phyloP scores from a whole-genome alignment of 306 rosid genomes.

The Purshia tridentata region DNA sequence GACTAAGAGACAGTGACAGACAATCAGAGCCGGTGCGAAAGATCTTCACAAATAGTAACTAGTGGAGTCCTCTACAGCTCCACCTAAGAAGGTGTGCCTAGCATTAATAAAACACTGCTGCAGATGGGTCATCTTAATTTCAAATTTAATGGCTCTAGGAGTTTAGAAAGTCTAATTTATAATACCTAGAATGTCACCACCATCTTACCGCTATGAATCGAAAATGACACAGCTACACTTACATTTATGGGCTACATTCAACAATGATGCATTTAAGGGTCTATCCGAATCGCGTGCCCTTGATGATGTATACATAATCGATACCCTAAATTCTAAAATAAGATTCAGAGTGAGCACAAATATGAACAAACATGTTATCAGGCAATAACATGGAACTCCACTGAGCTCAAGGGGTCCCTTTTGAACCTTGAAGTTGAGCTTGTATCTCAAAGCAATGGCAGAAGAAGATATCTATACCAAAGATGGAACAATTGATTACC shows the following conservation, averaged over 20 bases:
- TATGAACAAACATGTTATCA: not conserved
- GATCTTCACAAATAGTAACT: no score
- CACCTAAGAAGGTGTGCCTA: not conserved
- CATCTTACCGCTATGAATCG: not conserved
- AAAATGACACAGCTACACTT: constrained; percentile 5
- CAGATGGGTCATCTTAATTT: not conserved
- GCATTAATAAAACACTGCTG: not conserved
- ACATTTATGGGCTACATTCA: not conserved
- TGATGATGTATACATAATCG: not conserved
- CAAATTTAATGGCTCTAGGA: not conserved
- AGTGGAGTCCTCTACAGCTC: no score
- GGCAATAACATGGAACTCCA: not conserved
- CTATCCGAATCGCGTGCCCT: constrained; percentile 4
- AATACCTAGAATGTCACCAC: not conserved
- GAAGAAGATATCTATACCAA: constrained; percentile 14
- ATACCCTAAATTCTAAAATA: not conserved
- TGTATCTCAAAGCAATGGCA: constrained; percentile 1
- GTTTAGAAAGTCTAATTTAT: not conserved
- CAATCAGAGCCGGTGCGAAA: no score
- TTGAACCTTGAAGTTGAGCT: not conserved
- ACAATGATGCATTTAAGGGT: not conserved
- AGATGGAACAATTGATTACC: constrained; percentile 29
- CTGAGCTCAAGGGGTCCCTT: not conserved
- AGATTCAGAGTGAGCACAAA: not conserved
- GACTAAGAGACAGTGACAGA: no score